Evolutionary conservation across 257 asterid genomes (phyloP), one percentile per base, ranked within the genome.

Genomic region (Nicotiana sylvestris): DNA sequence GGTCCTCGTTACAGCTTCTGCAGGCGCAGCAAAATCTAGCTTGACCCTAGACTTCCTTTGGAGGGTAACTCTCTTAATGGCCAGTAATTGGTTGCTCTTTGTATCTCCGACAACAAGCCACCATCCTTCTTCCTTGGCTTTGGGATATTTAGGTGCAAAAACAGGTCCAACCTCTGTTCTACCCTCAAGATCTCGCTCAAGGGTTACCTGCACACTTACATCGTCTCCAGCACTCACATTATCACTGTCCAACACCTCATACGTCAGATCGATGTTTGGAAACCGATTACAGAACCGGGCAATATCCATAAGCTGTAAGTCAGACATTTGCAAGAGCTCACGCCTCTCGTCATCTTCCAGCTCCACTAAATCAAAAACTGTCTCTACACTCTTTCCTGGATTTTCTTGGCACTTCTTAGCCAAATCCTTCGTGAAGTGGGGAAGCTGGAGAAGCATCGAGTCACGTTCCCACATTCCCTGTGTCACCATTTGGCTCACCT

Each of bases 381-480:
- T 82, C 82, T 88, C 89, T 13, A 86, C 39, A 25, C 85, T 86
- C 90, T 82, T 88, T 12, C 83, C 90, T 15, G 88, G 88, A 70
- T 85, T 87, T 53, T 85, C 88, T 66, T 88, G 87, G 78, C 90
- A 88, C 70, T 76, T 82, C 76, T 86, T 88, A 18, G 89, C 87
- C 80, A 88, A 76, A n/a, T 88, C 90, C 70, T 88, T 88, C 18
- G 89, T 88, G 81, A 88, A 85, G 69, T 87, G 88, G 33, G 88
- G 90, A 16, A 87, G 90, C 67, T 87, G 90, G 32, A 85, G 84
- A 10, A 87, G 88, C 87, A 85, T 85, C 0, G 87, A 85, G 64
- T 88, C 90, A 4, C 86, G 86, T 65, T 84, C 90, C 90, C 89
- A 88, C 89, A 88, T 86, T 27, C 85, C 90, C 55, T 86, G 90